Evolutionary conservation across 345 rosid genomes (phyloP), one percentile per base, ranked within the genome.

Genomic region (Capsella bursapastoris): DNA sequence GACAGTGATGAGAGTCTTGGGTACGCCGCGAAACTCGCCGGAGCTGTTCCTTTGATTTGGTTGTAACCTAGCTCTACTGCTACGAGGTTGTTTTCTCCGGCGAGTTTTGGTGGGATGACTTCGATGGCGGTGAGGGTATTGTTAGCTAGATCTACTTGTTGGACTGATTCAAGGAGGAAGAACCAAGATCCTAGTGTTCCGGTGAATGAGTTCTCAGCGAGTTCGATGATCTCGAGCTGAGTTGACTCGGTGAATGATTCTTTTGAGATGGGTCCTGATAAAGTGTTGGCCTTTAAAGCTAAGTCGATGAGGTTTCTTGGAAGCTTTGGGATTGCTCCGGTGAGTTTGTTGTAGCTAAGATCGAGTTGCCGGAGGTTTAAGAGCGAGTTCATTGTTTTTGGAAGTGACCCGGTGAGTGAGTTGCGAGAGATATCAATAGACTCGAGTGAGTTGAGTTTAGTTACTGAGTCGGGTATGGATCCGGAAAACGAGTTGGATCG

Each of bases 11-110:
- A 83, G 65, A 94, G 79, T 64, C 73, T 79, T 2, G 95, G 88
- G 35, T 74, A 88, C 34, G 76, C 81, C 1, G 88, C 84, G 64
- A 94, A 85, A 77, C 77, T 83, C 38, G 68, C 83, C 28, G 92
- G 90, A 40, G 79, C 47, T 43, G 11, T 35, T 2, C 97, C 98
- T 27, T 55, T 69, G 69, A 91, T 91, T 51, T 66, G 68, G 69
- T 94, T 94, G 70, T 86, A 94, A 45, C 97, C 93, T 7, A 94
- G 82, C 13, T 94, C 91, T 34, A 91, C 85, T 1, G 97, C 97
- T 59, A 90, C 96, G 45, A 94, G 76, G 72, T 83, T 79, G 60
- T 87, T 82, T 68, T 45, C 73, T 64, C 32, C 68, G 16, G 78
- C 75, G 16, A 67, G 37, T 4, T 32, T 48, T 1, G 90, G 91